These are phyloP conservation scores for Lachnellula subtilissima DNA, from an alignment of 2,329 filamentous ascomycete species.

Conservation along the genomic window DNA sequence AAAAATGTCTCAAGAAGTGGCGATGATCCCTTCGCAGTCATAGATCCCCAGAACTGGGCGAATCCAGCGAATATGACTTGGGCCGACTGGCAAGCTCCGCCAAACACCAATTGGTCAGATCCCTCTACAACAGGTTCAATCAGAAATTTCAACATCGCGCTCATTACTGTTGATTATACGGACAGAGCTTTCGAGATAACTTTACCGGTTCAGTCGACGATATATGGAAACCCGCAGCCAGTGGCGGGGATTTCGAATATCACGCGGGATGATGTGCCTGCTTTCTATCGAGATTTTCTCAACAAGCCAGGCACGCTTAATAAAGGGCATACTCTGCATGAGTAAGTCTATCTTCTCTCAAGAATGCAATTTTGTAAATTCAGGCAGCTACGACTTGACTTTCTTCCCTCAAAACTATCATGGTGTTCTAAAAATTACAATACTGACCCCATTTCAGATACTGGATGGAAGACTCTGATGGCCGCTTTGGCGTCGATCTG, in stretches of 20 bases:
- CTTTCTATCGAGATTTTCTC: conserved; percentile 14
- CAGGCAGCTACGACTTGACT: not conserved
- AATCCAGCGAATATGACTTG: conserved; percentile 8
- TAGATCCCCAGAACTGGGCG: conserved; percentile 9
- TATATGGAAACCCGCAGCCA: conserved; percentile 14
- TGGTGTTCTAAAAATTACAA: too few relatives aligned
- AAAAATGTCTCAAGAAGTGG: not conserved
- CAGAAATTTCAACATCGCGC: conserved; percentile 17
- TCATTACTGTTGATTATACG: conserved; percentile 10
- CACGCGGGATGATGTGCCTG: conserved; percentile 5
- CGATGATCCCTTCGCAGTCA: conserved; percentile 4
- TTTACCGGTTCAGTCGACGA: conserved; percentile 6
- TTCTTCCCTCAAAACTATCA: not conserved
- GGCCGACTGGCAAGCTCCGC: conserved; percentile 9
- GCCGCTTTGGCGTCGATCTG: conserved; percentile 14
- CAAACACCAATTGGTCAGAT: conserved; percentile 13
- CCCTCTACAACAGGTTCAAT: conserved; percentile 8
- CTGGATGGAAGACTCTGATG: conserved; percentile 15
- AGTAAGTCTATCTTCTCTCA: not conserved
- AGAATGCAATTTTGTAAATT: not conserved
- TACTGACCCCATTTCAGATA: not conserved
- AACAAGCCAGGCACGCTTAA: conserved; percentile 12
- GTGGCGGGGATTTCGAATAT: conserved; percentile 1
- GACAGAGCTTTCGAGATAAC: conserved; percentile 10
- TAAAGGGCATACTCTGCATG: conserved; percentile 14